phyloP scores from a whole-genome alignment of 73 alveolate species.

The Paramecium caudatum region DNA sequence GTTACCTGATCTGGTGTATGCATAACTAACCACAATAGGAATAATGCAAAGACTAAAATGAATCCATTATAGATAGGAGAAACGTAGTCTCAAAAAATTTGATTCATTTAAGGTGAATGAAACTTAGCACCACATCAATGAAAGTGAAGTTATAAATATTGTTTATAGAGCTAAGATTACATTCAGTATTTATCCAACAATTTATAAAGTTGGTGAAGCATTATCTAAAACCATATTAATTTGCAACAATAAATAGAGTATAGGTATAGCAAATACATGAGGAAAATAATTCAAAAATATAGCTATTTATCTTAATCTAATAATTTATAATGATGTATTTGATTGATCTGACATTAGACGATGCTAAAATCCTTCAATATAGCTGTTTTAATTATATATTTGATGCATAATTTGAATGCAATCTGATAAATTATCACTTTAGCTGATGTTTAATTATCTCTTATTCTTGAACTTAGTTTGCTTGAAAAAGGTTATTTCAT shows the following conservation, averaged over 20 bases:
- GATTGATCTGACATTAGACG: conserved; percentile 7
- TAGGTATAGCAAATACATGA: conserved; percentile 10
- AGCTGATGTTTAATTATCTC: not conserved
- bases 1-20: not conserved
- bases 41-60: not conserved
- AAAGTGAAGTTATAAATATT: not conserved
- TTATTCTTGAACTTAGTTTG: conserved; percentile 3
- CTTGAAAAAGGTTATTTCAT: conserved; percentile 13
- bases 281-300: conserved; percentile 47
- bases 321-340: not conserved
- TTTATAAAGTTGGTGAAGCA: not conserved
- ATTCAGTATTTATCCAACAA: not conserved
- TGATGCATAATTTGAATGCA: conserved; percentile 41
- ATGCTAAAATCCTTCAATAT: conserved; percentile 56
- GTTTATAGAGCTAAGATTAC: not conserved
- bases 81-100: not conserved
- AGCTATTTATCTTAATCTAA: conserved; percentile 43
- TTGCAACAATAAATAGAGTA: not conserved
- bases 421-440: conserved; percentile 35
- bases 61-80: not conserved
- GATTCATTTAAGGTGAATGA: conserved; percentile 49
- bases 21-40: conserved; percentile 14
- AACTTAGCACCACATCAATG: conserved; percentile 1
- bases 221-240: not conserved
- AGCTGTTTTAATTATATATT: conserved; percentile 13